phyloP scores from a whole-genome alignment of 2,329 filamentous ascomycete species.

The Drechslerella stenobrocha region DNA sequence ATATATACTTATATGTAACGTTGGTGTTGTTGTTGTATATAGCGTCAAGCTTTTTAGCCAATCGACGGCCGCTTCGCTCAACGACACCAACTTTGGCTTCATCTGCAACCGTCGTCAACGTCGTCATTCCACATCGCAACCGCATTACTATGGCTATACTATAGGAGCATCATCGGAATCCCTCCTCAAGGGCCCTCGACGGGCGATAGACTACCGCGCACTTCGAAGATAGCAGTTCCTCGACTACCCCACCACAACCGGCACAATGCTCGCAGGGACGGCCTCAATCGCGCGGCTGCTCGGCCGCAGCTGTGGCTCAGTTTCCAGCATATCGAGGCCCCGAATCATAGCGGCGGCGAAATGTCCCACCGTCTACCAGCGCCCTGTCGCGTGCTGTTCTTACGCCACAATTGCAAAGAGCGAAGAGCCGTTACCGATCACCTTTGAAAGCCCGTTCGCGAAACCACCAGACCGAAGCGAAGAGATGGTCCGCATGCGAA shows the following conservation, averaged over 20 bases:
- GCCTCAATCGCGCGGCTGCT: slow-evolving; percentile 37
- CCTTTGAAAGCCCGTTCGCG: slow-evolving; percentile 42
- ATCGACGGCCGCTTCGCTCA: slow-evolving; percentile 12
- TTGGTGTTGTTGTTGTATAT: slow-evolving; percentile 46
- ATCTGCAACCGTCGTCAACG: neutral
- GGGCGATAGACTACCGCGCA: neutral
- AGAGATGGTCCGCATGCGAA: slow-evolving; percentile 66
- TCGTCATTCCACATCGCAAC: slow-evolving; percentile 3
- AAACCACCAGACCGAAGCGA: slow-evolving; percentile 50
- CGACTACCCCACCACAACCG: slow-evolving; percentile 15
- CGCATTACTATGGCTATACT: slow-evolving; percentile 18
- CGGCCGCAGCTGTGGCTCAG: slow-evolving; percentile 25
- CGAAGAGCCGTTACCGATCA: slow-evolving; percentile 21
- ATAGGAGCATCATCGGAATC: neutral
- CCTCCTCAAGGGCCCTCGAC: neutral
- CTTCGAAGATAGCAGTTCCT: neutral
- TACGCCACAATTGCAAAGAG: slow-evolving; percentile 27
- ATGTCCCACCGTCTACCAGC: slow-evolving; percentile 13
- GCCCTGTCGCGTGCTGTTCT: neutral
- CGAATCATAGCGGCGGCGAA: slow-evolving; percentile 6
- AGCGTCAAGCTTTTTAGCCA: slow-evolving; percentile 48
- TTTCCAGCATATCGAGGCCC: slow-evolving; percentile 14
- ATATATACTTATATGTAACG: slow-evolving; percentile 3
- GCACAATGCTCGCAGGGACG: slow-evolving; percentile 31
- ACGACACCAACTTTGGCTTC: neutral